Conservation (phyloP, 768 basidiomycete genomes). For the Kwoniella europaea region DNA sequence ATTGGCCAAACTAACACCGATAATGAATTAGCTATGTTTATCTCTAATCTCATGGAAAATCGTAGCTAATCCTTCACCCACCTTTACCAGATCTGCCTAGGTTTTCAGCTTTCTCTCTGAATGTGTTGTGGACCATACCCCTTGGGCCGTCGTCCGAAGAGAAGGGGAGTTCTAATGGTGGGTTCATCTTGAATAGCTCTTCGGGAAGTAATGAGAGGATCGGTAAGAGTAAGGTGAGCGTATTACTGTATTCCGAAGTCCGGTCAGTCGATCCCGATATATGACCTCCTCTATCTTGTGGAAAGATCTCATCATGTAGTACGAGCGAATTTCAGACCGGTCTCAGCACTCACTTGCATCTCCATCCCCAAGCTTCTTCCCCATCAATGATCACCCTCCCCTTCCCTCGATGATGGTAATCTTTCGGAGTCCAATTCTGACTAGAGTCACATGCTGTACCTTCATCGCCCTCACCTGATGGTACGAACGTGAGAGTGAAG, state of each 20-base stretch:
- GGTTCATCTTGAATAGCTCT: conserved; percentile 35
- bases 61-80: conserved; percentile 4
- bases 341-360: conserved; percentile 40
- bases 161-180: conserved; percentile 45
- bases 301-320: not conserved
- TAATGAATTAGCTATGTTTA: too few species aligned
- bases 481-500: conserved; percentile 43
- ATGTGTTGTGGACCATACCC: conserved; percentile 40
- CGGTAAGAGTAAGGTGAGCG: conserved; percentile 39
- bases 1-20: conserved; percentile 38
- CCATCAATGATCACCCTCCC: conserved; percentile 41
- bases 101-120: conserved; percentile 38
- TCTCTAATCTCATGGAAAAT: not conserved
- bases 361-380: conserved; percentile 39
- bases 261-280: not conserved
- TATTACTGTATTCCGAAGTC: conserved; percentile 34
- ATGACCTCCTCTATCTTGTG: not conserved
- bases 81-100: conserved; percentile 38
- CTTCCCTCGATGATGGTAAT: conserved; percentile 32
- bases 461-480: conserved; percentile 41
- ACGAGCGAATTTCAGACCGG: too few species aligned
- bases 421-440: conserved; percentile 32
- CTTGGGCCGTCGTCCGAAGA: conserved; percentile 40
- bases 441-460: conserved; percentile 42
- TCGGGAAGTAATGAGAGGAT: conserved; percentile 37